Percentiles rank a stretch among this genome's conserved stretches.
Conservation (phyloP, 441 rosid species). For the Macaranga tanarius region DNA sequence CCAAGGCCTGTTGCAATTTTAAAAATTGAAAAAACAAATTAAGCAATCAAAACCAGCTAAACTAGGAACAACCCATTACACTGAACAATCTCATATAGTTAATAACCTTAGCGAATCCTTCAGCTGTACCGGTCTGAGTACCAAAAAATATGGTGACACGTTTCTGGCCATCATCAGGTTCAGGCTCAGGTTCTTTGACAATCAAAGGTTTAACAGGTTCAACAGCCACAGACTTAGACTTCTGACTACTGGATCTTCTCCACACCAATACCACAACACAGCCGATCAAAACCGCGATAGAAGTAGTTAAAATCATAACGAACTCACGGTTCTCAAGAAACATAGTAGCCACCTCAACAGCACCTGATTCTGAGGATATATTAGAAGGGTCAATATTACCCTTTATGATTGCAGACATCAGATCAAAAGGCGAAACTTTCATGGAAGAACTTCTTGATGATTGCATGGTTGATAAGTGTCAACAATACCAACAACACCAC, state of each 20-base stretch:
- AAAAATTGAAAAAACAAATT: not conserved
- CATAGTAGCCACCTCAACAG: conserved; percentile 51
- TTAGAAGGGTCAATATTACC: conserved; percentile 63
- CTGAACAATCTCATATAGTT: not conserved
- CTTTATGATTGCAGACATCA: conserved; percentile 76
- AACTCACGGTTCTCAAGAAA: conserved; percentile 70
- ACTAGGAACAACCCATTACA: not conserved
- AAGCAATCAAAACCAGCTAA: not conserved
- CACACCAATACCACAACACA: conserved; percentile 66
- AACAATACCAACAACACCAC: no score
- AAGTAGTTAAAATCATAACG: conserved; percentile 67
- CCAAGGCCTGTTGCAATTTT: conserved; percentile 52
- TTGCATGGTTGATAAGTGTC: conserved; percentile 6
- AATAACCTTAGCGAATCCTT: conserved; percentile 93
- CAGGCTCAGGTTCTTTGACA: conserved; percentile 48
- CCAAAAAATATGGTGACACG: conserved; percentile 84
- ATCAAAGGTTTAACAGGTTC: conserved; percentile 55
- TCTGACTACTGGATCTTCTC: conserved; percentile 55
- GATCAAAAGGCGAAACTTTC: conserved; percentile 70
- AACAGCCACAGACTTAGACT: not conserved
- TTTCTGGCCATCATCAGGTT: conserved; percentile 67
- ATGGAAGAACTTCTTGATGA: conserved; percentile 32
- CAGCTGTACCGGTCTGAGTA: conserved; percentile 98
- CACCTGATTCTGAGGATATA: conserved; percentile 47
- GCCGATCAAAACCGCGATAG: conserved; percentile 83